phyloP scores from a whole-genome alignment of 768 basidiomycete species.

The Tremella yokohamensis region DNA sequence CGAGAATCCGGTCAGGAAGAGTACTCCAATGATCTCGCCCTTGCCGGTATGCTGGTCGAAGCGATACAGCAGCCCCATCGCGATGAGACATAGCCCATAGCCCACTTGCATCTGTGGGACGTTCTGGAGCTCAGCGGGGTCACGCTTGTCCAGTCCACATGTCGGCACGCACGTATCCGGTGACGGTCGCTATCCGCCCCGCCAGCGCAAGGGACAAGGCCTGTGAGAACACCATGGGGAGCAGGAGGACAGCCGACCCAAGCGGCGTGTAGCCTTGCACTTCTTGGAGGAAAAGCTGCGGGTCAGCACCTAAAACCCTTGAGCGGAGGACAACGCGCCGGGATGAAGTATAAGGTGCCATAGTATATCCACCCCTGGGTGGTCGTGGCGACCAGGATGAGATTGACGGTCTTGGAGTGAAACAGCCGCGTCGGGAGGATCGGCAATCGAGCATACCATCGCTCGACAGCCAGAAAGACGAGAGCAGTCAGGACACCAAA shows the following conservation, averaged over 20 bases:
- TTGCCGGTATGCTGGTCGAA: slow-evolving; percentile 16
- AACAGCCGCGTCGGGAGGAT: slow-evolving; percentile 1
- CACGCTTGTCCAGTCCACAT: too few relatives aligned
- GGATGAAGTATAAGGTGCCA: background rate
- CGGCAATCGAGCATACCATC: background rate
- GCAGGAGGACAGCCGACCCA: slow-evolving; percentile 28
- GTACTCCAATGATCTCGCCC: slow-evolving; percentile 26
- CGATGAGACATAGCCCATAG: too few relatives aligned
- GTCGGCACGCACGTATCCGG: slow-evolving; percentile 12
- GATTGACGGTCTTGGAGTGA: background rate
- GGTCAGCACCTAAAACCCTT: too few relatives aligned
- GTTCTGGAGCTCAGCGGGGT: too few relatives aligned
- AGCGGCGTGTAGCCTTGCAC: slow-evolving; percentile 26
- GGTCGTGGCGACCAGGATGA: slow-evolving; percentile 4
- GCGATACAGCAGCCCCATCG: background rate
- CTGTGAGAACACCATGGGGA: slow-evolving; percentile 36
- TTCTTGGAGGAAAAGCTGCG: slow-evolving; percentile 28
- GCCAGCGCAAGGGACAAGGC: slow-evolving; percentile 22
- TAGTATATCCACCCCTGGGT: slow-evolving; percentile 4
- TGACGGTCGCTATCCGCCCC: slow-evolving; percentile 34
- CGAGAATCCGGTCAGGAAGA: slow-evolving; percentile 39
- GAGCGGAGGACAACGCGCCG: background rate
- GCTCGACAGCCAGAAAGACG: background rate
- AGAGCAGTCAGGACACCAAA: slow-evolving; percentile 14
- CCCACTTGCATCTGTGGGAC: too few relatives aligned